phyloP scores from a whole-genome alignment of 2,329 filamentous ascomycete species.

The Endoconidiophora laricicola region DNA sequence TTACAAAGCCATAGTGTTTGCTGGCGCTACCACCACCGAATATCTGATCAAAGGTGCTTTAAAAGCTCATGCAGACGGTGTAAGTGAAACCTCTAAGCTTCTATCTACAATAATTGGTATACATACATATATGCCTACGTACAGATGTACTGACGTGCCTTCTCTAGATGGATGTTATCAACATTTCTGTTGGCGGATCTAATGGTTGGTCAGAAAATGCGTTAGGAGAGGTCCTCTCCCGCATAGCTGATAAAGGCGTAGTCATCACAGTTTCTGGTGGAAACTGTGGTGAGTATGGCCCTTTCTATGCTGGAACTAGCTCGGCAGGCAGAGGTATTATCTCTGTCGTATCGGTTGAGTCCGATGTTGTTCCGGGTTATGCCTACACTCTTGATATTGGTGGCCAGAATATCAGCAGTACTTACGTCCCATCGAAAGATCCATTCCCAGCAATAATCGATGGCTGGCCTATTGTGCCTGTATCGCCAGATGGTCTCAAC shows the following conservation, averaged over 20 bases:
- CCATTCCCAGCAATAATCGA: conserved; percentile 29
- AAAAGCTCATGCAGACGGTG: conserved; percentile 20
- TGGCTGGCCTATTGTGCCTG: conserved; percentile 12
- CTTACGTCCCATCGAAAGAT: conserved; percentile 19
- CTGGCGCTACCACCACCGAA: conserved; percentile 15
- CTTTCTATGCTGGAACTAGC: conserved; percentile 28
- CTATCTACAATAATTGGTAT: too few relatives aligned
- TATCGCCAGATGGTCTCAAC: conserved; percentile 15
- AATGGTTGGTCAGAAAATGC: conserved; percentile 23
- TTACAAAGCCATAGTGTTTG: conserved; percentile 9
- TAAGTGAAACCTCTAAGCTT: conserved; percentile 14
- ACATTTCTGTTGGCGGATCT: conserved; percentile 22
- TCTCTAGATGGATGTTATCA: conserved; percentile 18
- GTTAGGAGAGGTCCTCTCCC: conserved; percentile 25
- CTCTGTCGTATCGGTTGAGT: conserved; percentile 24
- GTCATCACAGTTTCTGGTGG: conserved; percentile 34
- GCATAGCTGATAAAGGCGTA: conserved; percentile 28
- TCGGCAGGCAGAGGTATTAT: conserved; percentile 24
- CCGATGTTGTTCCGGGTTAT: not conserved
- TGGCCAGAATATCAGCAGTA: conserved; percentile 10
- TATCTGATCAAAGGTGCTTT: conserved; percentile 21
- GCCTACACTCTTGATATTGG: conserved; percentile 14
- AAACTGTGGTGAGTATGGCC: conserved; percentile 31
- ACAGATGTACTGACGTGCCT: conserved; percentile 14
- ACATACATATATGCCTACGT: too few relatives aligned